Conservation (phyloP, 257 asterid genomes). For the Gardenia jasminoides region DNA sequence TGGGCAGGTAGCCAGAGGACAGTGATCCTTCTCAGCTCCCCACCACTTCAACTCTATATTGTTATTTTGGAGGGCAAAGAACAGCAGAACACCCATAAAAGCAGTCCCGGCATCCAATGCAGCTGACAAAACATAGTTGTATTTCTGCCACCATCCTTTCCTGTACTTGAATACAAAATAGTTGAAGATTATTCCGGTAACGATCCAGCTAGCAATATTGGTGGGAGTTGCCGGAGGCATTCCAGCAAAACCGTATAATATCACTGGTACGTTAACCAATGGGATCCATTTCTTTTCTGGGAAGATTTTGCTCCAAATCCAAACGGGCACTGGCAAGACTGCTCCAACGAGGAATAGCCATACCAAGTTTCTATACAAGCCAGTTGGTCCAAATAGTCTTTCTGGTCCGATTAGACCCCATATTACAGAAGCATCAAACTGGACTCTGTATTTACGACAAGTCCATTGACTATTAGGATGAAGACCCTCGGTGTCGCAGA, state of each 20-base stretch:
- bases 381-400: too few species aligned
- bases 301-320: slow-evolving; percentile 37
- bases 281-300: slow-evolving; percentile 69
- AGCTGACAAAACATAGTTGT: slow-evolving; percentile 64
- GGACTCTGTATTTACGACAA: too few species aligned
- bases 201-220: slow-evolving; percentile 69
- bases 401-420: too few species aligned
- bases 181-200: slow-evolving; percentile 42
- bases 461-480: too few species aligned
- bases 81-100: slow-evolving; percentile 66
- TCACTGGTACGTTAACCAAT: slow-evolving; percentile 57
- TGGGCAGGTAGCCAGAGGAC: slow-evolving; percentile 72
- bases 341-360: slow-evolving; percentile 69
- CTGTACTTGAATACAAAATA: slow-evolving; percentile 41
- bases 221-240: slow-evolving; percentile 81
- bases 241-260: slow-evolving; percentile 35
- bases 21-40: slow-evolving; percentile 49
- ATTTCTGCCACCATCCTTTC: slow-evolving; percentile 64
- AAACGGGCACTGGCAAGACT: slow-evolving; percentile 49
- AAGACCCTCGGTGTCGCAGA: too few species aligned
- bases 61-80: slow-evolving; percentile 43
- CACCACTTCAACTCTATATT: slow-evolving; percentile 59
- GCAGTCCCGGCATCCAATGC: slow-evolving; percentile 79
- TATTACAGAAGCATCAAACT: too few species aligned
- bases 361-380: slow-evolving; percentile 39